Evolutionary conservation across 257 asterid species (phyloP).

Genomic region (Solanum infundibuliforme): DNA sequence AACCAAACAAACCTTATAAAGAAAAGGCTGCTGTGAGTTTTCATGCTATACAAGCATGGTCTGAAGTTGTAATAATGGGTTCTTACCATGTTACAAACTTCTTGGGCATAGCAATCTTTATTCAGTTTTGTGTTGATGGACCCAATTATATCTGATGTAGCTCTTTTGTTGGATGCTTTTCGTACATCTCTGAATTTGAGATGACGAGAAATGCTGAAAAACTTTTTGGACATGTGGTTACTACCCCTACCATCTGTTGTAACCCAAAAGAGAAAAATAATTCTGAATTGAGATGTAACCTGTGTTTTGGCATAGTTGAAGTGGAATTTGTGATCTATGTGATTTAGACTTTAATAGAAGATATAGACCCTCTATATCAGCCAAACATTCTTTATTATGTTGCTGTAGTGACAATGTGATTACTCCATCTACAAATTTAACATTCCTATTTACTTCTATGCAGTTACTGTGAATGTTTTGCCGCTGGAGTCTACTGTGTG

Average conservation of each 20-base stretch:
- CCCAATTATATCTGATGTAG: neutral
- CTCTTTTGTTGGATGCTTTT: neutral
- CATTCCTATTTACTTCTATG: slow-evolving; percentile 7
- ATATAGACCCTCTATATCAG: neutral
- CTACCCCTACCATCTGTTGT: neutral
- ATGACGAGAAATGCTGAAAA: neutral
- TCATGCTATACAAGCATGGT: neutral
- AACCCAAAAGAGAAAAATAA: neutral
- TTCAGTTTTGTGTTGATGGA: neutral
- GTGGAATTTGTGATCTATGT: neutral
- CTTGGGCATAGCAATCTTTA: neutral
- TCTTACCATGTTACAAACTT: neutral
- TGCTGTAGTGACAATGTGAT: neutral
- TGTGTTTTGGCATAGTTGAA: neutral
- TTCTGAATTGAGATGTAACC: neutral
- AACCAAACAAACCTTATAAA: neutral
- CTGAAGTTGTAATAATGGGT: neutral
- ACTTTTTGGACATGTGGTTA: neutral
- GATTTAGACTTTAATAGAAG: neutral
- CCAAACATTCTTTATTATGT: neutral
- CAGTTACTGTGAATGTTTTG: slow-evolving; percentile 98
- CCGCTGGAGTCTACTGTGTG: slow-evolving; percentile 94
- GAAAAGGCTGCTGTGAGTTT: neutral
- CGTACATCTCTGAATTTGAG: neutral
- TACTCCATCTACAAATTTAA: neutral